Evolutionary conservation across 2,329 filamentous ascomycete genomes (phyloP).

Genomic region (Epichloe hybrida): DNA sequence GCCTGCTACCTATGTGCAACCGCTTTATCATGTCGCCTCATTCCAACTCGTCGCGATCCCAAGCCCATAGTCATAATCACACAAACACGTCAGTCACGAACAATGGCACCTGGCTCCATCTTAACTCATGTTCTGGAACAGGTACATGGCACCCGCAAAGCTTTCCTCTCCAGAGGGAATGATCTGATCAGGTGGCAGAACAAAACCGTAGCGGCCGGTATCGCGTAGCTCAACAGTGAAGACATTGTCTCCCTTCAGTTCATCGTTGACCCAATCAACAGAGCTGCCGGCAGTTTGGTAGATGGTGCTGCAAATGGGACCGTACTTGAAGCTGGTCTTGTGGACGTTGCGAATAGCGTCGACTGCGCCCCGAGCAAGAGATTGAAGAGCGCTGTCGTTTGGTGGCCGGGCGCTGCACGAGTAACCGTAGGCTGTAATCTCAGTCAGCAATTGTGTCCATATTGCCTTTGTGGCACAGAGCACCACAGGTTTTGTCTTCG

Average conservation of each 20-base stretch:
- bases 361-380: constrained; percentile 33
- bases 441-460: background rate
- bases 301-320: constrained; percentile 46
- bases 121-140: constrained; percentile 31
- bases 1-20: background rate
- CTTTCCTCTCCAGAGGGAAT: constrained; percentile 29
- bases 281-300: constrained; percentile 39
- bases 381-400: constrained; percentile 34
- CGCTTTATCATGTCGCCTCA: background rate
- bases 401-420: constrained; percentile 33
- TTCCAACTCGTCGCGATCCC: background rate
- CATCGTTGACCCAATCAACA: constrained; percentile 31
- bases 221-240: constrained; percentile 27
- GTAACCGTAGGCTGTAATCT: constrained; percentile 38
- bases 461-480: background rate
- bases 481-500: background rate
- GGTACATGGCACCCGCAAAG: constrained; percentile 43
- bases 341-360: constrained; percentile 34
- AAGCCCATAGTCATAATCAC: background rate
- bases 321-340: constrained; percentile 26
- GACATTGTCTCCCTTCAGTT: constrained; percentile 26
- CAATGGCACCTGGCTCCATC: background rate
- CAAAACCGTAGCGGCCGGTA: constrained; percentile 26
- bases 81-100: background rate
- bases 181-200: constrained; percentile 29